Evolutionary conservation across 2,329 filamentous ascomycete genomes (phyloP).

Genomic region (Septoria petroselini): DNA sequence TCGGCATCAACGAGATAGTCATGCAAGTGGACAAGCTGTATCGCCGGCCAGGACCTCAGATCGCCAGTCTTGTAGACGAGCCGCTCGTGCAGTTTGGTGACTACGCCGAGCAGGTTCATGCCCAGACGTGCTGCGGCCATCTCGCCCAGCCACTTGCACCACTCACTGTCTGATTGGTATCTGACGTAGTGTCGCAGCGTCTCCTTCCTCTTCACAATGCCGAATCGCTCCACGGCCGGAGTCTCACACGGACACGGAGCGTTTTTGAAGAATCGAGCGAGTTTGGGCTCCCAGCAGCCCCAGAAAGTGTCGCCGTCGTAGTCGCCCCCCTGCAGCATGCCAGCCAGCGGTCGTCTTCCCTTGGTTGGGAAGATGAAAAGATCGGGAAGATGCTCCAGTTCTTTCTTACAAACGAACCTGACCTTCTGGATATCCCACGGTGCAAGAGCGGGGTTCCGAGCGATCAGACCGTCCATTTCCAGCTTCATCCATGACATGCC

Average conservation of each 20-base stretch:
- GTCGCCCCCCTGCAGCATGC: slow-evolving; percentile 72
- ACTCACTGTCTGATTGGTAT: slow-evolving; percentile 48
- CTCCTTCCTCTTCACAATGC: slow-evolving; percentile 50
- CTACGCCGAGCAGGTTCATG: slow-evolving; percentile 61
- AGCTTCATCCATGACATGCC: slow-evolving; percentile 48
- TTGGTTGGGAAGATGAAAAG: slow-evolving; percentile 72
- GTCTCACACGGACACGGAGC: slow-evolving; percentile 52
- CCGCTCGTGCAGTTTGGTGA: slow-evolving; percentile 62
- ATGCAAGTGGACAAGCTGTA: slow-evolving; percentile 41
- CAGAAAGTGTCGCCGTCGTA: slow-evolving; percentile 76
- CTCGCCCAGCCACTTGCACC: slow-evolving; percentile 15
- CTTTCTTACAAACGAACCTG: slow-evolving; percentile 50
- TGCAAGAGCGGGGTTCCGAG: slow-evolving; percentile 66
- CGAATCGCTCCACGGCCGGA: slow-evolving; percentile 39
- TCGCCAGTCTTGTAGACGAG: slow-evolving; percentile 51
- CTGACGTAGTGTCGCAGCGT: slow-evolving; percentile 48
- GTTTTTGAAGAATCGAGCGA: slow-evolving; percentile 67
- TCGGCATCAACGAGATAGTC: slow-evolving; percentile 47
- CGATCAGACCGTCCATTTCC: slow-evolving; percentile 62
- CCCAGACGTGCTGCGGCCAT: slow-evolving; percentile 41
- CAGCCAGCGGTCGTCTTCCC: slow-evolving; percentile 62
- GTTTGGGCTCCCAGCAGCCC: slow-evolving; percentile 67
- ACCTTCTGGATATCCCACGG: slow-evolving; percentile 68
- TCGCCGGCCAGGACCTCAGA: slow-evolving; percentile 17
- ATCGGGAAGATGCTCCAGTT: slow-evolving; percentile 68